Conservation (phyloP, 208 protist genomes). For the Acanthamoeba castellanii region DNA sequence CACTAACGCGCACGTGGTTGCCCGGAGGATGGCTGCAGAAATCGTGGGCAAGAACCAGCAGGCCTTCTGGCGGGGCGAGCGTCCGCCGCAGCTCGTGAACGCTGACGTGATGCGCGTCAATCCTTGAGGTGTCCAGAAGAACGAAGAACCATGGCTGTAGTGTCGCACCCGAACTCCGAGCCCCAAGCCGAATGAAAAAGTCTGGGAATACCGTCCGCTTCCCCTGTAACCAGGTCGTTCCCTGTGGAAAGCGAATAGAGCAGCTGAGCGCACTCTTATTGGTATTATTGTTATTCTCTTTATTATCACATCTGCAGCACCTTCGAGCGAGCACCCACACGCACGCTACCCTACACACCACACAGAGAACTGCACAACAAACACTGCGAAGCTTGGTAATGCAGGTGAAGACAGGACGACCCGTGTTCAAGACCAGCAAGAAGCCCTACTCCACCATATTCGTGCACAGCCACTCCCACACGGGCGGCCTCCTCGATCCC, state of each 20-base stretch:
- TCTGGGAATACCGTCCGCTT: no score
- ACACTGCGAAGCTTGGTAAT: not conserved
- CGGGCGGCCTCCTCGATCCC: constrained; percentile 27
- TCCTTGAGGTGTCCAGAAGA: no score
- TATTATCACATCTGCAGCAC: no score
- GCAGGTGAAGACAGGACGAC: not conserved
- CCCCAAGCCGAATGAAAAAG: no score
- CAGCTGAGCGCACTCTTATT: not conserved
- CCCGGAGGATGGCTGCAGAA: not conserved
- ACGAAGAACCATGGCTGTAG: no score
- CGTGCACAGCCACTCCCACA: constrained; percentile 39
- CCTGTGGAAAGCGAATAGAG: no score
- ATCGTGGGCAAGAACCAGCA: not conserved
- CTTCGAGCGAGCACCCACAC: no score
- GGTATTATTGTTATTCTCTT: no score
- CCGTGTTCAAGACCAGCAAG: not conserved
- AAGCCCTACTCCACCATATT: constrained; percentile 57
- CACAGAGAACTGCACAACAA: not conserved
- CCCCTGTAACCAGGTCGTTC: no score
- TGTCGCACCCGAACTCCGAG: no score
- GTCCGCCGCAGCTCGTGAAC: constrained; percentile 25
- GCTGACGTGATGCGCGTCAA: not conserved
- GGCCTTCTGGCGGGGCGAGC: not conserved
- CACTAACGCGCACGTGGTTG: no score
- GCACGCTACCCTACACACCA: no score